Conservation (phyloP, 2,329 filamentous ascomycete genomes). For the Metarhizium album region DNA sequence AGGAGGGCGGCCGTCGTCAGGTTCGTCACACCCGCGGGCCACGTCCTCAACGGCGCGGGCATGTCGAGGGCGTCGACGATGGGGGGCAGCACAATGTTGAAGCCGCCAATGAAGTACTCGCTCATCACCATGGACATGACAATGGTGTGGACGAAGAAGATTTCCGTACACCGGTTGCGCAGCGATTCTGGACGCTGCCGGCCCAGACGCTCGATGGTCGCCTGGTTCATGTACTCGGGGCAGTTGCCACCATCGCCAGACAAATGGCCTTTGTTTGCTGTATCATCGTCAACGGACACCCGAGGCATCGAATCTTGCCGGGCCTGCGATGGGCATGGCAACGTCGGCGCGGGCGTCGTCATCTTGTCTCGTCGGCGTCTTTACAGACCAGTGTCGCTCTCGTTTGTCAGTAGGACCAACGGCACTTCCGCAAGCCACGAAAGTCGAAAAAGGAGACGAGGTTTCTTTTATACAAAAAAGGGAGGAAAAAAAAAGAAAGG, state of each 20-base stretch:
- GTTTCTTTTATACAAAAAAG: no score
- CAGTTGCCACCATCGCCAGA: neutral
- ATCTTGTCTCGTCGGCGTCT: neutral
- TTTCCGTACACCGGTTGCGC: constrained; percentile 39
- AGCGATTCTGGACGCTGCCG: constrained; percentile 50
- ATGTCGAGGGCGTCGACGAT: constrained; percentile 53
- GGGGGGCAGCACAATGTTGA: constrained; percentile 60
- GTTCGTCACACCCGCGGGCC: constrained; percentile 54
- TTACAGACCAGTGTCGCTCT: neutral
- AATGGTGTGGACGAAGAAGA: constrained; percentile 51
- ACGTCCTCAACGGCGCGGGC: constrained; percentile 47
- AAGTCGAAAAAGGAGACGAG: no score
- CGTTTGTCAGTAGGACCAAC: neutral
- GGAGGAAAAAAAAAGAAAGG: no score
- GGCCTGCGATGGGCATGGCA: neutral
- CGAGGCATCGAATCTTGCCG: neutral
- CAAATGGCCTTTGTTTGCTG: neutral
- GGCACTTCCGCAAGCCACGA: no score
- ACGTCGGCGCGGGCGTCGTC: neutral
- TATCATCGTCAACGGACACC: neutral
- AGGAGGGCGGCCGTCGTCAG: constrained; percentile 46
- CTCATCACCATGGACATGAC: constrained; percentile 53
- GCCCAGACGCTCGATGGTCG: constrained; percentile 48
- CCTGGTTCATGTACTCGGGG: constrained; percentile 10
- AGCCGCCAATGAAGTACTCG: constrained; percentile 71